These are phyloP conservation scores for Polyporus tsugae DNA, from an alignment of 1,284 basidiomycete genomes.

Conservation along the genomic window DNA sequence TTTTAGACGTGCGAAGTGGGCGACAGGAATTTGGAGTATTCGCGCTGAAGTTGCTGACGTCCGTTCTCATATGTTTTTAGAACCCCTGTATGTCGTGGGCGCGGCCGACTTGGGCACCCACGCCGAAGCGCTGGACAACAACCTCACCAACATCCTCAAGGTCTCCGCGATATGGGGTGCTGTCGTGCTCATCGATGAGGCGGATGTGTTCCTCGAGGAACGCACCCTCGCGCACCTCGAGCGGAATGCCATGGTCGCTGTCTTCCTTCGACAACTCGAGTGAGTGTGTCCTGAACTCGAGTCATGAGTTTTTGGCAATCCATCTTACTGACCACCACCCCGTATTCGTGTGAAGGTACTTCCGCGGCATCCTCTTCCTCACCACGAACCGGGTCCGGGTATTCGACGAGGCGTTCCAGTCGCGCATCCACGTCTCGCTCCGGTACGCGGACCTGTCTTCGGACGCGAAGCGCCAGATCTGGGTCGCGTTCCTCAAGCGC, in stretches of 20 bases:
- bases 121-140: constrained; percentile 46
- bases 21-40: constrained; percentile 7
- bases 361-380: constrained; percentile 71
- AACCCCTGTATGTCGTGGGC: constrained; percentile 65
- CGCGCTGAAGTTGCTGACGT: constrained; percentile 7
- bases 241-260: constrained; percentile 73
- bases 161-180: constrained; percentile 69
- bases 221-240: constrained; percentile 65
- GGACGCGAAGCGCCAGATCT: constrained; percentile 61
- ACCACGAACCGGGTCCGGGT: constrained; percentile 73
- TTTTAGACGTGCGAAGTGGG: constrained; percentile 40
- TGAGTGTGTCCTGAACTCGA: constrained; percentile 17
- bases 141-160: constrained; percentile 44
- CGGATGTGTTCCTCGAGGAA: constrained; percentile 65
- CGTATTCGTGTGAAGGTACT: constrained; percentile 53
- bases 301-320: background rate
- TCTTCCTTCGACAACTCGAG: constrained; percentile 47
- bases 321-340: background rate
- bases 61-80: constrained; percentile 23
- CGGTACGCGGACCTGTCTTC: constrained; percentile 64
- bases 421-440: constrained; percentile 70
- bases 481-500: constrained; percentile 64
- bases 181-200: constrained; percentile 70
- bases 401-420: constrained; percentile 75
- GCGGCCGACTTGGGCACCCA: constrained; percentile 66